Conservation (phyloP, 148 eudicot genomes). For the Rhododendron ovatum region DNA sequence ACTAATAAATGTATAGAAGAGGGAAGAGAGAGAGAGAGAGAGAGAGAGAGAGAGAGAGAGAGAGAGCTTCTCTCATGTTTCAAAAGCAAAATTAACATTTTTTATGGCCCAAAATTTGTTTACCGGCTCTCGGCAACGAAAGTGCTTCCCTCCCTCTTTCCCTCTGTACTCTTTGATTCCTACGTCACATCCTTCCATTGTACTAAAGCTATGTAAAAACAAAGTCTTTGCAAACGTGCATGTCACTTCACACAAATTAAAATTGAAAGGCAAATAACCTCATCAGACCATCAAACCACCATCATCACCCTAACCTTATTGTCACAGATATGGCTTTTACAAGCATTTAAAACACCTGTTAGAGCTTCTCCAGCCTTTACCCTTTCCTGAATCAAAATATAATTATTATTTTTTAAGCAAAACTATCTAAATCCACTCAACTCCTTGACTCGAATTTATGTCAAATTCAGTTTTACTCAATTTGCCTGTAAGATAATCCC, state of each 20-base stretch:
- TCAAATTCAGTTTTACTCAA: not conserved
- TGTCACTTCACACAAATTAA: not conserved
- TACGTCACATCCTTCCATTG: not conserved
- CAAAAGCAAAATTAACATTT: not conserved
- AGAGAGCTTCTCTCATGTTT: not conserved
- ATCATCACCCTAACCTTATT: not conserved
- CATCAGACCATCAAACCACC: not conserved
- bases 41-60: not conserved
- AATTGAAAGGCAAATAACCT: not conserved
- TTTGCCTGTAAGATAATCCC: not conserved
- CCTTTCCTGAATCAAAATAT: not conserved
- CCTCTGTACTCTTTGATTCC: not conserved
- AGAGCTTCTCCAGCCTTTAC: not conserved
- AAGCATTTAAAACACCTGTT: too few species aligned
- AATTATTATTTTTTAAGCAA: too few species aligned
- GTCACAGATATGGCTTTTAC: not conserved
- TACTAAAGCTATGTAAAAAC: not conserved
- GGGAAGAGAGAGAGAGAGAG: not conserved
- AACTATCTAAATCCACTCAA: not conserved
- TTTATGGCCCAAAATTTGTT: not conserved
- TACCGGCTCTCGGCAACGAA: not conserved
- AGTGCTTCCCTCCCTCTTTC: not conserved
- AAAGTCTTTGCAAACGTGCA: not conserved
- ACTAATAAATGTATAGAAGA: not conserved
- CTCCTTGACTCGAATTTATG: not conserved